Evolutionary conservation across 352 stramenopile species (phyloP).

Genomic region (Phytophthora aleatoria): DNA sequence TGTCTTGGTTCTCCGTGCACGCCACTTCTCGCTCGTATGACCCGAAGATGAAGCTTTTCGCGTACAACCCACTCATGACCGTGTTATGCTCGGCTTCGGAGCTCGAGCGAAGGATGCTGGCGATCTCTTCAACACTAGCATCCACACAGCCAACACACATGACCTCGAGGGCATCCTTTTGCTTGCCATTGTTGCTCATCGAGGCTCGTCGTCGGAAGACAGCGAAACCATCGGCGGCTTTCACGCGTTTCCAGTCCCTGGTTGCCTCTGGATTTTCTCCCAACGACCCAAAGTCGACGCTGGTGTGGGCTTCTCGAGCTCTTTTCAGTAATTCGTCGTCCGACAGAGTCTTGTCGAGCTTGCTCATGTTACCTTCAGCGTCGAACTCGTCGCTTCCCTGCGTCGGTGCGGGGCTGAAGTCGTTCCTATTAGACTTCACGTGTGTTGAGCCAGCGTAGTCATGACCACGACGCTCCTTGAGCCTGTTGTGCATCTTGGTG

Average conservation of each 20-base stretch:
- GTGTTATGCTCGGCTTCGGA: conserved; percentile 31
- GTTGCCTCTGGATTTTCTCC: conserved; percentile 3
- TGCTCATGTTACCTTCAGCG: not conserved
- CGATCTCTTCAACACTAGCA: conserved; percentile 33
- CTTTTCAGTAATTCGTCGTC: conserved; percentile 24
- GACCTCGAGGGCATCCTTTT: conserved; percentile 14
- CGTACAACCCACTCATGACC: conserved; percentile 39
- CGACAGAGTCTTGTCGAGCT: conserved; percentile 3
- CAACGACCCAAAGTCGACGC: conserved; percentile 16
- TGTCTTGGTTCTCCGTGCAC: conserved; percentile 8
- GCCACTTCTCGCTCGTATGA: conserved; percentile 26
- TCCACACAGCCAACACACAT: conserved; percentile 25
- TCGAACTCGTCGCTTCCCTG: conserved; percentile 4
- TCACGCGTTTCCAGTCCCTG: conserved; percentile 15
- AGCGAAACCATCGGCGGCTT: conserved; percentile 13
- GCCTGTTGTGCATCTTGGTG: conserved; percentile 1
- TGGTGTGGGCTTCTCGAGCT: conserved; percentile 23
- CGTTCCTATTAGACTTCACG: not conserved
- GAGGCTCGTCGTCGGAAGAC: conserved; percentile 14
- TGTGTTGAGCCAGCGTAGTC: not conserved
- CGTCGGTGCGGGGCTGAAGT: conserved; percentile 2
- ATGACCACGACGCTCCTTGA: conserved; percentile 8
- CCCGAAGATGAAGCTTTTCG: conserved; percentile 40
- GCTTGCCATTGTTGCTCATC: conserved; percentile 3
- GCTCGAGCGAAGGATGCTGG: conserved; percentile 19